Conservation (phyloP, 148 eudicot genomes). For the Rhododendron mucronatum region DNA sequence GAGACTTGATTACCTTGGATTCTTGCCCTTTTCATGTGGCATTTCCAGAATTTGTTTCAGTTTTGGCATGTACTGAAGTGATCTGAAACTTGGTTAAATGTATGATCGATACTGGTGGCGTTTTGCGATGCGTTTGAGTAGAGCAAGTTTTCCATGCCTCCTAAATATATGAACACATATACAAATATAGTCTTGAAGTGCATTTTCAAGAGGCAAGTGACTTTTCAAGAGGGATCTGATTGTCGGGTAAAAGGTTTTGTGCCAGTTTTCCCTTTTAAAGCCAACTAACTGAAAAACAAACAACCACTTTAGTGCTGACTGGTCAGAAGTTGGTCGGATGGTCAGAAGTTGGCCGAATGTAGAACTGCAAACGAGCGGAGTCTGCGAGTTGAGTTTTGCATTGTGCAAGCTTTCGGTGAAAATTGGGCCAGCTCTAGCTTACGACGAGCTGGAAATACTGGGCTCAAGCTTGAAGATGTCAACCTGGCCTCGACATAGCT, state of each 20-base stretch:
- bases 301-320: neutral
- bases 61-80: neutral
- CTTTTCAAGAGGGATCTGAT: neutral
- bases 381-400: no score
- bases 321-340: neutral
- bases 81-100: neutral
- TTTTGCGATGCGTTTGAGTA: neutral
- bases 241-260: neutral
- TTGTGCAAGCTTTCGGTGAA: no score
- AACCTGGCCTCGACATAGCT: no score
- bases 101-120: neutral
- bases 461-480: neutral
- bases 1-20: neutral
- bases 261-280: neutral
- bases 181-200: neutral
- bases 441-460: no score
- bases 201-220: neutral
- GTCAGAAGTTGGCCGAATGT: neutral
- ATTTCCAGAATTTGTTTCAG: neutral
- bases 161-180: neutral
- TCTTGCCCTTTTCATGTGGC: neutral
- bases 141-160: neutral
- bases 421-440: neutral
- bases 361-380: no score
- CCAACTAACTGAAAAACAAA: neutral